These are phyloP conservation scores for Clarireedia homoeocarpa DNA, from an alignment of 2,329 filamentous ascomycete species.

Conservation along the genomic window DNA sequence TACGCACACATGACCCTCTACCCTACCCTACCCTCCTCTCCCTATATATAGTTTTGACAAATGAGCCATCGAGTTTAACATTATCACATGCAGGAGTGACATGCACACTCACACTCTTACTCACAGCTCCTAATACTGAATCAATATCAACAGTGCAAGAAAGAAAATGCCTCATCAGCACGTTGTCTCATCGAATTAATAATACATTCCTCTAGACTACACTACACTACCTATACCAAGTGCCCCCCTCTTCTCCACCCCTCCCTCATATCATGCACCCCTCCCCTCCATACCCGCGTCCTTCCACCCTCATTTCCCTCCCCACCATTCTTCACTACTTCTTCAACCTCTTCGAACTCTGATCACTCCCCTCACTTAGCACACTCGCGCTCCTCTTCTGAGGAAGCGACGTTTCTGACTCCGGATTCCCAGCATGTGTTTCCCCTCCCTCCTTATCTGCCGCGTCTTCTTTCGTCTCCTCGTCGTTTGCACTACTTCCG, in stretches of 20 bases:
- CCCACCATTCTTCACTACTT: conserved; percentile 25
- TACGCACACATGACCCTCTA: no score
- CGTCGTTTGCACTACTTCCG: conserved; percentile 35
- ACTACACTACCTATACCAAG: no score
- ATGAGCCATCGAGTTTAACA: no score
- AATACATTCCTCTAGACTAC: no score
- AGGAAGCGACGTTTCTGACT: conserved; percentile 24
- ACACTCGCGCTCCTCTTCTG: conserved; percentile 82
- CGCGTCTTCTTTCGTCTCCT: background rate
- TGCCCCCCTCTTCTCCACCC: no score
- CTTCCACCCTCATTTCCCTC: background rate
- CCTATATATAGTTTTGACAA: no score
- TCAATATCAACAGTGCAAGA: no score
- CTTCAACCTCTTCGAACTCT: conserved; percentile 32
- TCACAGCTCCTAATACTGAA: no score
- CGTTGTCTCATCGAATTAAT: background rate
- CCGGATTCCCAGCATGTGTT: background rate
- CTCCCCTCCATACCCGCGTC: background rate
- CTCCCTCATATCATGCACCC: no score
- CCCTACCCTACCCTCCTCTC: no score
- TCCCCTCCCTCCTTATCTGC: background rate
- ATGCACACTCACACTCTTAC: background rate
- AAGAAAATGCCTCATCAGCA: no score
- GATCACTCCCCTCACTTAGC: conserved; percentile 50
- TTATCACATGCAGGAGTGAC: background rate